phyloP scores from a whole-genome alignment of 352 stramenopile species.

The Pythium myriotylum region DNA sequence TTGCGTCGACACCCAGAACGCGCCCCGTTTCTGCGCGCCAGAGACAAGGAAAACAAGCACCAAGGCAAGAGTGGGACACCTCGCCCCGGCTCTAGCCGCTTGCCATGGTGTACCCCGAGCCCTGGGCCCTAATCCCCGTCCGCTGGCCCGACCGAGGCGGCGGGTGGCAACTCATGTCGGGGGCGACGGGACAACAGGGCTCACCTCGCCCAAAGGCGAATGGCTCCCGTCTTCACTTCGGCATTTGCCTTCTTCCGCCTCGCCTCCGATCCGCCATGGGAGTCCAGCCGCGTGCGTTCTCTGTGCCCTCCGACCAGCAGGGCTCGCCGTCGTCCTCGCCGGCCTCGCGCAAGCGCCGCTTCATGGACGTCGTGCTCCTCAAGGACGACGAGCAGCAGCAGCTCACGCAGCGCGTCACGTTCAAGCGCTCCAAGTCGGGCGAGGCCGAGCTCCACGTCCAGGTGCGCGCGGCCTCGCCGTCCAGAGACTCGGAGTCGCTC shows the following conservation, averaged over 20 bases:
- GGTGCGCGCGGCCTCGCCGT: background rate
- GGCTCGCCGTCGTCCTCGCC: constrained; percentile 23
- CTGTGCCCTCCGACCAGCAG: constrained; percentile 11
- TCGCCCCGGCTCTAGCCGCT: background rate
- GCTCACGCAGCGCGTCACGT: constrained; percentile 24
- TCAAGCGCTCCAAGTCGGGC: constrained; percentile 31
- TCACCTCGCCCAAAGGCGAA: background rate
- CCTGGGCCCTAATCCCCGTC: background rate
- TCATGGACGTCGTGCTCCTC: constrained; percentile 31
- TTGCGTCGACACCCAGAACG: background rate
- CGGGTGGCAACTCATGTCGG: background rate
- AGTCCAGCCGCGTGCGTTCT: constrained; percentile 20
- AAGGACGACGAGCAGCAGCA: constrained; percentile 7
- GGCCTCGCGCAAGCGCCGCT: constrained; percentile 27
- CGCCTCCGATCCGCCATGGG: constrained; percentile 25
- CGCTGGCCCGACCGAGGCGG: background rate
- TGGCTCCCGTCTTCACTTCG: constrained; percentile 17
- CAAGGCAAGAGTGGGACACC: background rate
- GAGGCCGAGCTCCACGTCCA: constrained; percentile 14
- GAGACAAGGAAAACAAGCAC: constrained; percentile 2
- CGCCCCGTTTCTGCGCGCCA: background rate
- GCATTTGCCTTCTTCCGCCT: constrained; percentile 22
- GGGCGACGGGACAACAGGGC: constrained; percentile 17
- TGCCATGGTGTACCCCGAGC: background rate
- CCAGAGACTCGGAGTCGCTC: constrained; percentile 13